Base-by-base conservation (phyloP, 495 filamentous ascomycete genomes). In the Penicillium odoratum region DNA sequence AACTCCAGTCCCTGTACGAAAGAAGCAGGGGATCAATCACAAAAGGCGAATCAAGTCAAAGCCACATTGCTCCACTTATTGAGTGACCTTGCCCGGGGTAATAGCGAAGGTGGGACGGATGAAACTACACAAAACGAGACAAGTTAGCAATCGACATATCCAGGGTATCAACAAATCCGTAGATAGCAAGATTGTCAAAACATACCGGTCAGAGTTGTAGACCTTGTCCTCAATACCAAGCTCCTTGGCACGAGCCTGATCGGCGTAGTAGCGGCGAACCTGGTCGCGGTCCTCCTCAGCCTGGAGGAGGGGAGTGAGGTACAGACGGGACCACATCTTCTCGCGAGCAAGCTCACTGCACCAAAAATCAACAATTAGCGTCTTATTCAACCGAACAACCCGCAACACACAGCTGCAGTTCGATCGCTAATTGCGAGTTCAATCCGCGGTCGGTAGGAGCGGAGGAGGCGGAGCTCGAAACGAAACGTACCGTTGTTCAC, bases 231-330 rank as follows among this genome's bases (percentile, higher is more conserved):
- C 89, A 61, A 83, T 81, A 30, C 93, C 93, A 62, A 98, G 78
- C 76, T 90, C 86, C 83, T 90, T 90, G 83, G 97, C 95, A 44
- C 94, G 80, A 55, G 85, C 90, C 80, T 91, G 84, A 67, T 96
- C 89, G 48, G 95, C 94, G 54, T 85, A 85, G 69, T 92, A 80
- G 61, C 93, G 77, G 47, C 94, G 83, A 62, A 95, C 92, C 68
- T 90, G 86, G 78, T 98, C 94, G 48, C 94, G 88, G 78, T 98
- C 94, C 67, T 93, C 90, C 70, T 98, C 94, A 54, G 94, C 94
- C 68, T 97, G 93, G 51, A 98, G 86, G 60, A 94, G 73, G 31
- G 94, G 94, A 69, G 92, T 92, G 48, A 98, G 79, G 71, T 98
- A 84, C 64, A 98, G 93, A 63, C 94, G 88, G 45, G 87, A 81